Percentiles rank a stretch among this genome's conserved stretches.
Conservation (phyloP, 2,329 filamentous ascomycete genomes). For the Pseudocercospora cruenta region DNA sequence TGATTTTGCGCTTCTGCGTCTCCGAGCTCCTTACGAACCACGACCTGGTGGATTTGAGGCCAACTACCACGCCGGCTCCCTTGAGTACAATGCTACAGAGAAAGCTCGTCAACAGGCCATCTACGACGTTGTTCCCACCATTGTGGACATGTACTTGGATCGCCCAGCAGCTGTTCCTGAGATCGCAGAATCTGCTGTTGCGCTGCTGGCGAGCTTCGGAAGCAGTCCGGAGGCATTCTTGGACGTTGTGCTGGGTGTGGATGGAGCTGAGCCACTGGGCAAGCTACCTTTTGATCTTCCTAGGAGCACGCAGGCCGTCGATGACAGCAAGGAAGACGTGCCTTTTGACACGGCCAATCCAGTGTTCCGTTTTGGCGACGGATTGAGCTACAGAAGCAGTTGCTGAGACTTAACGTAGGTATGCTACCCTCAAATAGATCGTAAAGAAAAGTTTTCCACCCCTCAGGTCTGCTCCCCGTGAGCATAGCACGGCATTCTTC, state of each 20-base stretch:
- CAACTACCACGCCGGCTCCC: constrained; percentile 45
- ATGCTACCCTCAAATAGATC: not conserved
- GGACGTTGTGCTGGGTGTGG: constrained; percentile 47
- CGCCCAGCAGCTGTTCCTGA: constrained; percentile 51
- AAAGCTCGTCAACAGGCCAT: constrained; percentile 45
- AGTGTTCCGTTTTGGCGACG: constrained; percentile 42
- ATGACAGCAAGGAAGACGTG: constrained; percentile 40
- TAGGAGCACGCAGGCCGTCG: constrained; percentile 49
- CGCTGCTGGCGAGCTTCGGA: constrained; percentile 48
- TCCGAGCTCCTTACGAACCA: constrained; percentile 46
- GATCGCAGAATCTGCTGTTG: constrained; percentile 43
- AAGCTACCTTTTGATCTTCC: constrained; percentile 55
- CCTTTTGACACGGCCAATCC: constrained; percentile 45
- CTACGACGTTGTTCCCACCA: constrained; percentile 44
- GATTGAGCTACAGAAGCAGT: constrained; percentile 37
- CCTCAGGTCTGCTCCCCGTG: not conserved
- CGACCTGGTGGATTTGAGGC: constrained; percentile 49
- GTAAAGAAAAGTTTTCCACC: not conserved
- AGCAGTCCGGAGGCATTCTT: constrained; percentile 48
- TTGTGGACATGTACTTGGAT: constrained; percentile 52
- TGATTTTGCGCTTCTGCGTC: constrained; percentile 47
- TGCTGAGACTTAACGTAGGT: not conserved
- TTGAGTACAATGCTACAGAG: constrained; percentile 48
- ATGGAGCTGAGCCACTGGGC: constrained; percentile 45
- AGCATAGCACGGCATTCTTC: not conserved